Evolutionary conservation across 495 filamentous ascomycete genomes (phyloP).

Genomic region (Aspergillus hancockii): DNA sequence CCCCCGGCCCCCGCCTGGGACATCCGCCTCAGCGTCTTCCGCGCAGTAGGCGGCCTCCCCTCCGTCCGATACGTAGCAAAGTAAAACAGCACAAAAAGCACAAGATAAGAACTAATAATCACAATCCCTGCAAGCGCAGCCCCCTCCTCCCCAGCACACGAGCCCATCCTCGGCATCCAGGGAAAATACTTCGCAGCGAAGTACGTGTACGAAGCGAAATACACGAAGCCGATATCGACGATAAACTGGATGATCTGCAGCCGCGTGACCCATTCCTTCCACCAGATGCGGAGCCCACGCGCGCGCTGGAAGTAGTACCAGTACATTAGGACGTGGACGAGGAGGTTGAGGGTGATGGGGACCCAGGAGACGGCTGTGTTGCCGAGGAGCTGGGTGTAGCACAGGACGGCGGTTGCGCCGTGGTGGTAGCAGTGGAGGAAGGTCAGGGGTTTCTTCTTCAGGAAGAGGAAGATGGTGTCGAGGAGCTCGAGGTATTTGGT

Average conservation of each 20-base stretch:
- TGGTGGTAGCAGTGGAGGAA: conserved; percentile 74
- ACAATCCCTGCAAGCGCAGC: conserved; percentile 88
- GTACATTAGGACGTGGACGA: conserved; percentile 66
- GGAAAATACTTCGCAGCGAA: conserved; percentile 88
- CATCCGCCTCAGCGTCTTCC: background rate
- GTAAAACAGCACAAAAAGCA: conserved; percentile 63
- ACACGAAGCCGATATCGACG: conserved; percentile 74
- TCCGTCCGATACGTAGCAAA: background rate
- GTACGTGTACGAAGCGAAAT: conserved; percentile 91
- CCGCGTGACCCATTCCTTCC: conserved; percentile 57
- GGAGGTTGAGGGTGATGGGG: conserved; percentile 62
- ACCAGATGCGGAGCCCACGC: conserved; percentile 57
- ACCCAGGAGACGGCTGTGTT: conserved; percentile 66
- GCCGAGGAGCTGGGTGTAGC: conserved; percentile 68
- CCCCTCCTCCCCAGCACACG: conserved; percentile 93
- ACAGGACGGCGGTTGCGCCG: conserved; percentile 65
- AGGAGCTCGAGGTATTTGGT: conserved; percentile 68
- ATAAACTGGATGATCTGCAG: conserved; percentile 58
- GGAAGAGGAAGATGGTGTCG: conserved; percentile 65
- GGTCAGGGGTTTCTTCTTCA: conserved; percentile 68
- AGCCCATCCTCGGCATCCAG: conserved; percentile 73
- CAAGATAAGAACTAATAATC: conserved; percentile 86
- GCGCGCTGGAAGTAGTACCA: conserved; percentile 63
- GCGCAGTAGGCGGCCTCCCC: background rate
- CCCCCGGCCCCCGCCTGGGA: background rate